phyloP scores from a whole-genome alignment of 2,329 filamentous ascomycete species.

The Ilyonectria robusta region DNA sequence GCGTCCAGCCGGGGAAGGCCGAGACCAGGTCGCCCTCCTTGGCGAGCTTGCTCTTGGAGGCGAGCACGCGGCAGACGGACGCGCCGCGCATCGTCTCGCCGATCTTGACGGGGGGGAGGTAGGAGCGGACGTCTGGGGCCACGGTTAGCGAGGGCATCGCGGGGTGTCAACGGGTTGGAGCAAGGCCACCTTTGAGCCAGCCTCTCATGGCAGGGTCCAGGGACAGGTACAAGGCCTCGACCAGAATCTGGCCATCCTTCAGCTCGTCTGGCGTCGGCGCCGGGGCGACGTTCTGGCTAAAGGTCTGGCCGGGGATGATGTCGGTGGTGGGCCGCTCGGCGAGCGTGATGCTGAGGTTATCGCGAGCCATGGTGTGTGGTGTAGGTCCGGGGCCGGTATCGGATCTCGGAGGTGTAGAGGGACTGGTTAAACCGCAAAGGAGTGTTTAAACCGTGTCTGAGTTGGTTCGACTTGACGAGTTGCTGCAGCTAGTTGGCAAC shows the following conservation, averaged over 20 bases:
- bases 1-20: slow-evolving; percentile 73
- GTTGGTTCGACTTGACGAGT: not conserved
- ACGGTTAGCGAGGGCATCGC: slow-evolving; percentile 4
- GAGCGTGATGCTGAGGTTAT: slow-evolving; percentile 69
- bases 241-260: slow-evolving; percentile 75
- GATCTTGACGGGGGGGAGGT: slow-evolving; percentile 77
- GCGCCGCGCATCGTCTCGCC: slow-evolving; percentile 78
- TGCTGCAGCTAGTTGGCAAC: too few species aligned
- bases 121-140: slow-evolving; percentile 64
- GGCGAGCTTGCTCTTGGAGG: slow-evolving; percentile 68
- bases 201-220: slow-evolving; percentile 84
- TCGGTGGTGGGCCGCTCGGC: slow-evolving; percentile 72
- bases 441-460: not conserved
- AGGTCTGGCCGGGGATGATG: slow-evolving; percentile 77
- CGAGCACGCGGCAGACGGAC: slow-evolving; percentile 73
- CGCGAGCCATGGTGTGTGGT: slow-evolving; percentile 55
- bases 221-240: slow-evolving; percentile 74
- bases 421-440: not conserved
- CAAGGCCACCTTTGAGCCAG: slow-evolving; percentile 72
- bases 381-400: not conserved
- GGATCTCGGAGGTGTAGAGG: not conserved
- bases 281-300: slow-evolving; percentile 66
- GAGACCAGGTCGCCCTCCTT: slow-evolving; percentile 71
- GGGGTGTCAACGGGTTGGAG: not conserved
- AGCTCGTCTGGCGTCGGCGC: slow-evolving; percentile 67